Base-by-base conservation (phyloP, 1,284 basidiomycete species). In the Inonotus obliquus region DNA sequence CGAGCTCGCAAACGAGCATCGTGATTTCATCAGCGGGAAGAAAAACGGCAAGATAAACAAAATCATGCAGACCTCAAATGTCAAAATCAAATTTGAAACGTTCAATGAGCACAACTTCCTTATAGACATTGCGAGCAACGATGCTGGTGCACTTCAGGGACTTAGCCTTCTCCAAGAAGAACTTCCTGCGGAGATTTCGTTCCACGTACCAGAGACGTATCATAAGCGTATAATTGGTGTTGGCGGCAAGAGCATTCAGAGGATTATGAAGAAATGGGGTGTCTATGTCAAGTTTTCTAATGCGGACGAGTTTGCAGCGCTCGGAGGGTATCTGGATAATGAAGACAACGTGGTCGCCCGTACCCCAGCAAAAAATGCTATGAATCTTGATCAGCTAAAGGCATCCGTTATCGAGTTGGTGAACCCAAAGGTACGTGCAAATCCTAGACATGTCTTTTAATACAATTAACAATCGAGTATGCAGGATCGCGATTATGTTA, bases 251-350 rank as follows among this genome's bases (percentile, higher is more conserved):
- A 99, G 96, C 76, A 99, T 99, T 63, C 96, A 99, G 74, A 86
- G 94, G 64, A 99, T 99, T 75, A 99, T 99, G 96, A 98, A 98
- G 79, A 96, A 97, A 75, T 98, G 92, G 70, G 96, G 96, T 35
- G 96, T 98, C 27, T 99, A 98, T 76, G 97, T 99, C 76, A 99
- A 99, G 77, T 99, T 99, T 72, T 96, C 94, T 47, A 99, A 98
- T 73, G 94, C 95, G 5, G 96, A 98, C 68, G 97, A 99, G 74
- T 98, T 96, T 74, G 94, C 94, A 49, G 87, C 91, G 10, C 81
- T 97, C 62, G 96, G 95, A 37, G 96, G 96, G 14, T 98, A 98
- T 75, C 86, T 92, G 69, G 95, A 99, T 75, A 97, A 97, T 73
- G 96, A 98, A 72, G 96, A 99, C 77, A 99, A 99, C 70, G 96